Base-by-base conservation (phyloP, 2,329 filamentous ascomycete genomes). In the Amylocarpus encephaloides region DNA sequence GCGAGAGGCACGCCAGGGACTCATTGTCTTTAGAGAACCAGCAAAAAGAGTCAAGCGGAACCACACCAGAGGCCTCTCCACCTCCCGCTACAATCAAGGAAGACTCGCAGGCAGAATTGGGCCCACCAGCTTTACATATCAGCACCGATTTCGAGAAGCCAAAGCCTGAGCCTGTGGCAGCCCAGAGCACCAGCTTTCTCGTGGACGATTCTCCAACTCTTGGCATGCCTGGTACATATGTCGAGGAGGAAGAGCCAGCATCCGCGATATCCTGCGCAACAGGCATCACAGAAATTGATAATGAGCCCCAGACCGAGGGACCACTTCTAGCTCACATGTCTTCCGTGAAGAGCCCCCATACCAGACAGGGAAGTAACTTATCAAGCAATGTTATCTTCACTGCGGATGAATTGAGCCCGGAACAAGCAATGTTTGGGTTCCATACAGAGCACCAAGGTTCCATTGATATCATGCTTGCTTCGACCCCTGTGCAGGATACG, bases 271-370 rank as follows among this genome's bases (percentile, higher is more conserved):
- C 85, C 5, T 70, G 69, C 42, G 70, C 69, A 5, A 83, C 82
- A n/a, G 75, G 75, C 38, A 76, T 76, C 6, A 88, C 85, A 0
- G 82, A 87, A 59, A 86, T 89, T 58, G 86, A 90, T 57, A 76
- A 74, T n/a, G 85, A 89, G 58, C 75, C 82, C 18, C 85, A 89
- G 63, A 79, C 76, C 1, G 78, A 82, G 41, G 69, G 75, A 15
- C 52, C 62, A 16, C 54, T 54, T 15, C 39, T 58, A 33, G 58
- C 54, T 46, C 56, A 53, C 2, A 55, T 59, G 30, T 40, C 57
- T 26, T 53, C 56, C 6, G 33, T 39, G 2, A 35, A 19, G 13
- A 30, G 43, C 10, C 5, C 13, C n/a, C 44, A 47, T 40, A 47
- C 34, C n/a, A 19, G 44, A 12, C 42, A 48, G 15, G 50, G 39